Conservation (phyloP, 352 stramenopile genomes). For the Phytophthora sojae region DNA sequence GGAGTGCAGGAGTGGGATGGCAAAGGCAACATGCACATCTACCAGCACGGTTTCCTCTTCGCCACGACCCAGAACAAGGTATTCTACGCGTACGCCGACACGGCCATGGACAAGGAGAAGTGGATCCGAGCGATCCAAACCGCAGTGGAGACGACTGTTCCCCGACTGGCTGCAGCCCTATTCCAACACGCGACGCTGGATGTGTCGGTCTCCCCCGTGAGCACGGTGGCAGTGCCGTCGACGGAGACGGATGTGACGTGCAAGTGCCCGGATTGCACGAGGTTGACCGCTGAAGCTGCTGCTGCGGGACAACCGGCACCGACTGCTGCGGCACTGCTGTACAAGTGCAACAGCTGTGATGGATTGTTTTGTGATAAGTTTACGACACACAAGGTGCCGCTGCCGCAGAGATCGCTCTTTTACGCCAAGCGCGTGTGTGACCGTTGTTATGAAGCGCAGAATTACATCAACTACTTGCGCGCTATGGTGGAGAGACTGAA, state of each 20-base stretch:
- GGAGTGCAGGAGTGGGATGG: constrained; percentile 93
- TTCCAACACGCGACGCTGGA: constrained; percentile 55
- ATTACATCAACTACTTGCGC: constrained; percentile 87
- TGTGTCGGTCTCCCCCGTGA: constrained; percentile 66
- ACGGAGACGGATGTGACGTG: constrained; percentile 70
- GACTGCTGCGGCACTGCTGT: constrained; percentile 59
- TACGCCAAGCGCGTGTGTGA: constrained; percentile 90
- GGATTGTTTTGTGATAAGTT: constrained; percentile 83
- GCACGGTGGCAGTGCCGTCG: constrained; percentile 48
- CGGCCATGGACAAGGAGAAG: constrained; percentile 91
- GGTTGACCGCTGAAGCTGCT: constrained; percentile 41
- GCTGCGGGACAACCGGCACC: constrained; percentile 27
- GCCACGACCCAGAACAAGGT: constrained; percentile 90
- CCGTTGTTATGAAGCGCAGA: constrained; percentile 84
- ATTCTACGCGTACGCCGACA: constrained; percentile 90
- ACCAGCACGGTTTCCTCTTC: constrained; percentile 90
- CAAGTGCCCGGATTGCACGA: constrained; percentile 72
- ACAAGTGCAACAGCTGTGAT: constrained; percentile 88
- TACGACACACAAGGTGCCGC: constrained; percentile 79
- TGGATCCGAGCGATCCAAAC: constrained; percentile 91
- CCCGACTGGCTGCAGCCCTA: constrained; percentile 58
- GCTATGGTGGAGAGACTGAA: constrained; percentile 88
- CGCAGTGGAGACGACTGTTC: constrained; percentile 84
- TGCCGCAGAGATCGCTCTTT: constrained; percentile 83
- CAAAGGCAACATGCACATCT: constrained; percentile 93